Percentiles rank a stretch among this genome's conserved stretches.
These are phyloP conservation scores for Salix viminalis DNA, from an alignment of 345 rosid genomes.

Conservation along the genomic window DNA sequence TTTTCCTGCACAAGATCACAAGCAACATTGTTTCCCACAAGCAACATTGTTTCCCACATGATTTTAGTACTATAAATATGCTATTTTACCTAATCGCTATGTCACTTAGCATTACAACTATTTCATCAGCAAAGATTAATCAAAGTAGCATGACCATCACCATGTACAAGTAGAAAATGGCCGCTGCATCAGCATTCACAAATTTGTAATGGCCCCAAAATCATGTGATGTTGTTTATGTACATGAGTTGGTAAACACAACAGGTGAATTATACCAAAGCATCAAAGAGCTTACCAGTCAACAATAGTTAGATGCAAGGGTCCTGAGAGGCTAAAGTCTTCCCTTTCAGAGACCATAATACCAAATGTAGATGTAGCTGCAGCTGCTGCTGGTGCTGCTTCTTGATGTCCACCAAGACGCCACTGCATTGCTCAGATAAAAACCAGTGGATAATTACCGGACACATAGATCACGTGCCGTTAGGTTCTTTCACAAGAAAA, in stretches of 20 bases:
- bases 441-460: background rate
- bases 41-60: background rate
- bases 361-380: background rate
- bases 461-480: background rate
- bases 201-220: background rate
- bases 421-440: constrained; percentile 17
- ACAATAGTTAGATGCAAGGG: constrained; percentile 58
- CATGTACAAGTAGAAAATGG: background rate
- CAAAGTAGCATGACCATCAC: background rate
- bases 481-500: background rate
- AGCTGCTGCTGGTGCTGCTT: background rate
- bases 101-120: background rate
- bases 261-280: background rate
- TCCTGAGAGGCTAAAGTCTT: constrained; percentile 58
- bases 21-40: background rate
- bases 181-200: background rate
- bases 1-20: constrained; percentile 41
- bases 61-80: background rate
- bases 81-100: background rate
- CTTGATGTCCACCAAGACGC: constrained; percentile 13
- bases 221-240: background rate
- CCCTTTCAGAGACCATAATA: constrained; percentile 60
- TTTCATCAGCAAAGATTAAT: background rate
- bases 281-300: constrained; percentile 52
- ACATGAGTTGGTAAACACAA: background rate